Conservation (phyloP, 371 early-diverging fungal species). For the Sporodiniella umbellata region DNA sequence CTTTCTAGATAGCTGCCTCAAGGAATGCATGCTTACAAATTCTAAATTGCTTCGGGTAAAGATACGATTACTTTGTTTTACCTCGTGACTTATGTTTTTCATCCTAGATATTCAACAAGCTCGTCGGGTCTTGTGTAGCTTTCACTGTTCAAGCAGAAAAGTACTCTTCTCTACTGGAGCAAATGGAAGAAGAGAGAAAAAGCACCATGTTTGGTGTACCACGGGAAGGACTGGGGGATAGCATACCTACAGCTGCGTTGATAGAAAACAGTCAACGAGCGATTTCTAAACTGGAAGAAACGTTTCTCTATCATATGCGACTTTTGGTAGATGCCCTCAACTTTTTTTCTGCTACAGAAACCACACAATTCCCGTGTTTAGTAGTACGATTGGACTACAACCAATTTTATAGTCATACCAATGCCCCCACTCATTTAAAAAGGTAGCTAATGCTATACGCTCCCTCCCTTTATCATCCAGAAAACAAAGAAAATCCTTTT, state of each 20-base stretch:
- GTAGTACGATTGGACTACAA: constrained; percentile 80
- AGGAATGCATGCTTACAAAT: constrained; percentile 88
- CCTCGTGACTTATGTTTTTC: not conserved
- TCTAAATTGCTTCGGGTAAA: constrained; percentile 73
- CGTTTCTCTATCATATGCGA: constrained; percentile 66
- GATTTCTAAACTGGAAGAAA: constrained; percentile 57
- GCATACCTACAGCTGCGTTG: constrained; percentile 1
- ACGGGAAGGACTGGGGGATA: constrained; percentile 24
- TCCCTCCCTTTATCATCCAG: too few species aligned
- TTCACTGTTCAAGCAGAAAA: constrained; percentile 61
- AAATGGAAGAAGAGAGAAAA: constrained; percentile 41
- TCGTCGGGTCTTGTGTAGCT: constrained; percentile 64
- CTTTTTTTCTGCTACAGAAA: constrained; percentile 72
- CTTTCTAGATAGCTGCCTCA: constrained; percentile 84
- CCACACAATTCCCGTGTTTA: constrained; percentile 69
- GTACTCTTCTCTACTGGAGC: constrained; percentile 34
- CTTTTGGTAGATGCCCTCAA: constrained; percentile 73
- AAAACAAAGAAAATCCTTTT: too few species aligned
- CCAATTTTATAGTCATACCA: constrained; percentile 38
- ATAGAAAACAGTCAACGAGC: constrained; percentile 34
- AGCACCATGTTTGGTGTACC: constrained; percentile 40
- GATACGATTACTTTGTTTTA: not conserved
- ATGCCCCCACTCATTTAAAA: not conserved
- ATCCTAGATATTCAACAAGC: constrained; percentile 69
- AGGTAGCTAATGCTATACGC: too few species aligned